Conservation (phyloP, 2,329 filamentous ascomycete genomes). For the Colletotrichum sp. region DNA sequence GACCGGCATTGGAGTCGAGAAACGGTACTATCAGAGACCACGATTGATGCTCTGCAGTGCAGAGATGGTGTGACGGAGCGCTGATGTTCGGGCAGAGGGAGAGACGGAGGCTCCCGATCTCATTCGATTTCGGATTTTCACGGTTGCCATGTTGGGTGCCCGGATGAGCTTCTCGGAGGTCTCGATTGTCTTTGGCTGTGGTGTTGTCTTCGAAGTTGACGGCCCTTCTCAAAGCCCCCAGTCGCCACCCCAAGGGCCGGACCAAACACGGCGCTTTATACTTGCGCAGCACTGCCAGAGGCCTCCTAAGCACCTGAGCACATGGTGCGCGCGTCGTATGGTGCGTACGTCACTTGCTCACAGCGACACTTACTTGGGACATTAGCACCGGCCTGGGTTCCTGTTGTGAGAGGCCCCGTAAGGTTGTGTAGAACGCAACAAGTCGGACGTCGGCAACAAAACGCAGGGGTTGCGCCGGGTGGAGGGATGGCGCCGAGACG, state of each 20-base stretch:
- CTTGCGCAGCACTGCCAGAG: slow-evolving; percentile 3
- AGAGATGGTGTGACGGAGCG: slow-evolving; percentile 8
- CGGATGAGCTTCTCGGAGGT: not conserved
- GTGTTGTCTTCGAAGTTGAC: not conserved
- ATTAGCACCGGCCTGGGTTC: not conserved
- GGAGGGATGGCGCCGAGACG: not conserved
- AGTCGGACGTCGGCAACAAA: not conserved
- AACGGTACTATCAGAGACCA: not conserved
- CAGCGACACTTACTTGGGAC: not conserved
- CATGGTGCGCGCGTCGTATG: not conserved
- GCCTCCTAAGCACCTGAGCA: slow-evolving; percentile 4
- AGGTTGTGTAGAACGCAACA: not conserved
- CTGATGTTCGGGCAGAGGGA: not conserved
- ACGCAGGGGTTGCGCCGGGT: not conserved
- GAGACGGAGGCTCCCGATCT: not conserved
- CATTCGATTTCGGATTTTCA: slow-evolving; percentile 3
- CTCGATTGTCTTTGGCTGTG: not conserved
- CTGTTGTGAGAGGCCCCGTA: not conserved
- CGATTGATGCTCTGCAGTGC: not conserved
- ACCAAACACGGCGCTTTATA: slow-evolving; percentile 20
- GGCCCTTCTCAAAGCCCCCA: not conserved
- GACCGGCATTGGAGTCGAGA: not conserved
- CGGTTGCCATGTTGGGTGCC: not conserved
- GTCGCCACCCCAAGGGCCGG: not conserved
- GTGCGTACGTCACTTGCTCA: slow-evolving; percentile 13